A percentile compares a stretch with the other conserved stretches of the same genome.
Conservation (phyloP, 805 yeast species). For the Wickerhamiella azyma region DNA sequence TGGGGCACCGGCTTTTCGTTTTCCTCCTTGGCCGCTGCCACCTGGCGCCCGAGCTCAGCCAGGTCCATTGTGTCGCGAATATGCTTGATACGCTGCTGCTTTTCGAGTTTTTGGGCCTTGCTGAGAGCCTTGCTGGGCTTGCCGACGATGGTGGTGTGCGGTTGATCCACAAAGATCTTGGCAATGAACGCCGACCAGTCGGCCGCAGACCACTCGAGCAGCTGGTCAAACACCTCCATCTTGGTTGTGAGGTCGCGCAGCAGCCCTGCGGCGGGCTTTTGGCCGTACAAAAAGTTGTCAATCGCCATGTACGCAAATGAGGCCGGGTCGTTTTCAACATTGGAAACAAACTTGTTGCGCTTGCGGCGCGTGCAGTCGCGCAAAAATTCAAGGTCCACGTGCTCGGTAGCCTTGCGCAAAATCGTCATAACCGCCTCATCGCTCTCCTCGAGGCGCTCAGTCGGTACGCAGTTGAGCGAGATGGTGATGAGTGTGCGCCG, state of each 20-base stretch:
- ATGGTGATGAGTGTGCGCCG: constrained; percentile 45
- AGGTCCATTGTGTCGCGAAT: constrained; percentile 45
- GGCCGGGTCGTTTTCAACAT: constrained; percentile 38
- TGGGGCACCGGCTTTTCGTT: constrained; percentile 74
- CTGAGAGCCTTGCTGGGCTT: constrained; percentile 56
- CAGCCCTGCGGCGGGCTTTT: constrained; percentile 38
- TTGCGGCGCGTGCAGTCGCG: constrained; percentile 54
- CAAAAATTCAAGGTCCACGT: constrained; percentile 52
- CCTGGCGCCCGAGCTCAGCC: constrained; percentile 33
- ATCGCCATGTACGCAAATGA: constrained; percentile 54
- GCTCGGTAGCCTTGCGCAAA: constrained; percentile 31
- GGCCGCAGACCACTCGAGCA: constrained; percentile 45
- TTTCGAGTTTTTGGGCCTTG: constrained; percentile 36
- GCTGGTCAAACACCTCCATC: constrained; percentile 44
- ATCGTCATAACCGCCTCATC: constrained; percentile 38
- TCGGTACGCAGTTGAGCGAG: constrained; percentile 59
- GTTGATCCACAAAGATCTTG: constrained; percentile 42
- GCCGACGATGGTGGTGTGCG: constrained; percentile 54
- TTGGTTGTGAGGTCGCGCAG: constrained; percentile 42
- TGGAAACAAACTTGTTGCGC: constrained; percentile 36
- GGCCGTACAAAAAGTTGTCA: constrained; percentile 69
- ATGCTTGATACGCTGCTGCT: constrained; percentile 34
- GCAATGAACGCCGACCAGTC: constrained; percentile 53
- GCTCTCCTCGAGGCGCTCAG: constrained; percentile 42
- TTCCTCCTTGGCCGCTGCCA: constrained; percentile 47